Evolutionary conservation across 441 rosid genomes (phyloP).

Genomic region (Theobroma grandiflorum): DNA sequence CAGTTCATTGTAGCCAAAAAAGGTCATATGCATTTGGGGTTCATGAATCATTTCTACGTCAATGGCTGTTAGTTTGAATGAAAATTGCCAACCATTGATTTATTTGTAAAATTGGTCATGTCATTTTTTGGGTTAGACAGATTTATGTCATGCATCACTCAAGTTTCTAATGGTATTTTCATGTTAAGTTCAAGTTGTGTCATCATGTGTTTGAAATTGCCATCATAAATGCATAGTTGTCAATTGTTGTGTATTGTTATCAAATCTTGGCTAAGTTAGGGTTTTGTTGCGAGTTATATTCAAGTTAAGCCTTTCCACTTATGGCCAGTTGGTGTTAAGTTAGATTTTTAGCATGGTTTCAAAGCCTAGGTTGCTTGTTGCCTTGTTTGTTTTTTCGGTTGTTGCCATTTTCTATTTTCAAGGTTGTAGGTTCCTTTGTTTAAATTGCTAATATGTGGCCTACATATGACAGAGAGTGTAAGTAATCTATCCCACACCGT

Average conservation of each 20-base stretch:
- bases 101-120: background rate
- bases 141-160: background rate
- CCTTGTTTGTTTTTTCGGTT: background rate
- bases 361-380: background rate
- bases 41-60: background rate
- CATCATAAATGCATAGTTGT: background rate
- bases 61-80: background rate
- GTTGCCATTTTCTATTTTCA: background rate
- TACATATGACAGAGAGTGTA: background rate
- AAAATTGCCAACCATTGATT: background rate
- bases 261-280: background rate
- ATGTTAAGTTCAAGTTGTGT: background rate
- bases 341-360: background rate
- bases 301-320: background rate
- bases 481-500: background rate
- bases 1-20: background rate
- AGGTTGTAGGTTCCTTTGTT: background rate
- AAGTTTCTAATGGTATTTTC: background rate
- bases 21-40: background rate
- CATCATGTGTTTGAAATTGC: conserved; percentile 5
- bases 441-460: background rate
- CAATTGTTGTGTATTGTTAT: background rate
- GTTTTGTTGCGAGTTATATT: background rate
- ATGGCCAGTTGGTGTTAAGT: background rate
- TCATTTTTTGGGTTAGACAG: too few species aligned